phyloP scores from a whole-genome alignment of 768 basidiomycete species.

The Clitopilus passeckerianus region DNA sequence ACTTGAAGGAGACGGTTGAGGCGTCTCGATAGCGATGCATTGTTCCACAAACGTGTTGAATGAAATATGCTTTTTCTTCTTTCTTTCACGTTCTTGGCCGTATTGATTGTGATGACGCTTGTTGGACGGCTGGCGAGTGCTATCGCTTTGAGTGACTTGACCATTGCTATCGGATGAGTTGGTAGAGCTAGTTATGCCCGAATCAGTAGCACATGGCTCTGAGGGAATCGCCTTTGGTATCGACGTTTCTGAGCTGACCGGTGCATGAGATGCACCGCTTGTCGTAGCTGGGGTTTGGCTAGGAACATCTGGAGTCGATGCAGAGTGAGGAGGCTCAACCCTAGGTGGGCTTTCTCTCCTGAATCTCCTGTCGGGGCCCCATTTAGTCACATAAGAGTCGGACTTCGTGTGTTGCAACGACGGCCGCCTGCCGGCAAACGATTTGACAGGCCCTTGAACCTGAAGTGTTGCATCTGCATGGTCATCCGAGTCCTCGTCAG shows the following conservation, averaged over 20 bases:
- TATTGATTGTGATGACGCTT: background rate
- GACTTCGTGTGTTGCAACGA: slow-evolving; percentile 1
- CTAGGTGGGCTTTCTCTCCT: background rate
- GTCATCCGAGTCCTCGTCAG: background rate
- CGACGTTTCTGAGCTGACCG: background rate
- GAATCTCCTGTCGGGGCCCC: background rate
- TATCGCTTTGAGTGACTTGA: slow-evolving; percentile 17
- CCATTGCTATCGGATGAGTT: slow-evolving; percentile 3
- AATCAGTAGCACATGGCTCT: background rate
- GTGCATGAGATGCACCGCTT: background rate
- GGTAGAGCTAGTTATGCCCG: slow-evolving; percentile 1
- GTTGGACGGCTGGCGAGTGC: slow-evolving; percentile 2
- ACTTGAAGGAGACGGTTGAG: slow-evolving; percentile 31
- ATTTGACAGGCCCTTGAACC: background rate
- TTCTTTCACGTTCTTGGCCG: background rate
- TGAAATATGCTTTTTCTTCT: slow-evolving; percentile 84
- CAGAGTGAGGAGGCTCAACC: background rate
- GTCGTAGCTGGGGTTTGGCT: background rate
- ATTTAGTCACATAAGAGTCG: background rate
- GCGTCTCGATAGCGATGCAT: slow-evolving; percentile 86
- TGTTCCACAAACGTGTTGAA: slow-evolving; percentile 99
- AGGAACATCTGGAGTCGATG: background rate
- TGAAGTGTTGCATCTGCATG: background rate
- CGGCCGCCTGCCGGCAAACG: background rate
- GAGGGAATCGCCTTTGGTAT: background rate